Conservation (phyloP, 2,329 filamentous ascomycete species). For the Fusarium citri region DNA sequence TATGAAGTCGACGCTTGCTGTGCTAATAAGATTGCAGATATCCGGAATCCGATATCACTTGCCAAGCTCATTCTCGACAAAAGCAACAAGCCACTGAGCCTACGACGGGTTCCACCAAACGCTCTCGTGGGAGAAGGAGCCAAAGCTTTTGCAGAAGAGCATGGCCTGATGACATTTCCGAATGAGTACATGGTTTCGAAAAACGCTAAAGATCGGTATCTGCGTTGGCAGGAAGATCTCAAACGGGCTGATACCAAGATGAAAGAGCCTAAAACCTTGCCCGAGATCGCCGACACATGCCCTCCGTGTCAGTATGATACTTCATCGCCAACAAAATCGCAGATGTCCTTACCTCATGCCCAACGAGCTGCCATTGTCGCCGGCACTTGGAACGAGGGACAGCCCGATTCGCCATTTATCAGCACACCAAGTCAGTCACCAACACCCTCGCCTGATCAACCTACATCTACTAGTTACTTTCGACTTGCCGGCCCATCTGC, state of each 20-base stretch:
- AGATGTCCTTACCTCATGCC: conserved; percentile 52
- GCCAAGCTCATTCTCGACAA: conserved; percentile 85
- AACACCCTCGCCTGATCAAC: conserved; percentile 28
- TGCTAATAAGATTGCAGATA: conserved; percentile 65
- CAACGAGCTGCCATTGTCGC: conserved; percentile 66
- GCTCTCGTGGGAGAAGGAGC: conserved; percentile 89
- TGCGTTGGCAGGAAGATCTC: conserved; percentile 82
- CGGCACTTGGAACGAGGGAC: conserved; percentile 72
- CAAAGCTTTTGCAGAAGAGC: conserved; percentile 83
- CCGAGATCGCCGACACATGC: conserved; percentile 31
- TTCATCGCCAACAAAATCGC: conserved; percentile 43
- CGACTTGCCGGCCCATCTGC: conserved; percentile 25
- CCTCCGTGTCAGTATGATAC: conserved; percentile 52
- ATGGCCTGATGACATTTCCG: conserved; percentile 78
- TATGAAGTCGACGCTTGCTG: neutral
- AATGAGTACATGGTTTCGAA: conserved; percentile 84
- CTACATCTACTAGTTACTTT: conserved; percentile 34
- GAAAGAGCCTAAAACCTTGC: conserved; percentile 43
- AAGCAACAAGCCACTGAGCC: conserved; percentile 79
- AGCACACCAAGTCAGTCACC: conserved; percentile 46
- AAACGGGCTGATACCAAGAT: conserved; percentile 66
- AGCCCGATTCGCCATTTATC: conserved; percentile 66
- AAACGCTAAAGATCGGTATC: conserved; percentile 81
- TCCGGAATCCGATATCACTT: conserved; percentile 91
- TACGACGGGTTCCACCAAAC: conserved; percentile 92